Evolutionary conservation across 1,139 yeast species (phyloP).

Genomic region (Blastobotrys indianensis): DNA sequence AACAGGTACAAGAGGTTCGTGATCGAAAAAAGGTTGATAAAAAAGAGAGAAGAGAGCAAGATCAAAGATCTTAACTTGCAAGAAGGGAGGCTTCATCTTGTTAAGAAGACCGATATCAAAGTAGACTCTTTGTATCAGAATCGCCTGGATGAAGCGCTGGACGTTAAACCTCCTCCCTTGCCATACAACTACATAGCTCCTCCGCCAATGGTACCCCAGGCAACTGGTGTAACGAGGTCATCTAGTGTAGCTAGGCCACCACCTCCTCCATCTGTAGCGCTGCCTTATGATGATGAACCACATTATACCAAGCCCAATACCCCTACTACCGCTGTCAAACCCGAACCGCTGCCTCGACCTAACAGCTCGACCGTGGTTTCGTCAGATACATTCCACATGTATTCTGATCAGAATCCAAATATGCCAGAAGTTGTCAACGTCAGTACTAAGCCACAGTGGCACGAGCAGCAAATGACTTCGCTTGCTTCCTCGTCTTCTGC

Average conservation of each 20-base stretch:
- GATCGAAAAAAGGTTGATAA: slow-evolving; percentile 20
- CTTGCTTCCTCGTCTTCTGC: slow-evolving; percentile 2
- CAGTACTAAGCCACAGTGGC: slow-evolving; percentile 9
- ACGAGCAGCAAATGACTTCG: slow-evolving; percentile 5
- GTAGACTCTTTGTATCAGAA: slow-evolving; percentile 6
- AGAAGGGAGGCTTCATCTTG: slow-evolving; percentile 14
- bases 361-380: slow-evolving; percentile 1
- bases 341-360: slow-evolving; percentile 2
- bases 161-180: slow-evolving; percentile 5
- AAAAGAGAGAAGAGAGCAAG: slow-evolving; percentile 11
- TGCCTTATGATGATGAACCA: slow-evolving; percentile 13
- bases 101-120: slow-evolving; percentile 9
- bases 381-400: slow-evolving; percentile 7
- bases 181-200: not conserved
- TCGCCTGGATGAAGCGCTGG: slow-evolving; percentile 9
- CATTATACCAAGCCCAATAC: not conserved
- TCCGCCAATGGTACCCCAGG: not conserved
- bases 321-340: not conserved
- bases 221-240: slow-evolving; percentile 2
- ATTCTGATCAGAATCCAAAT: slow-evolving; percentile 20
- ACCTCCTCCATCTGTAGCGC: slow-evolving; percentile 11
- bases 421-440: slow-evolving; percentile 11
- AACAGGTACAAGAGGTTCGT: slow-evolving; percentile 19
- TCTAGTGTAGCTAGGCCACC: slow-evolving; percentile 9
- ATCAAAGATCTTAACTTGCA: slow-evolving; percentile 9